Evolutionary conservation across 208 protist genomes (phyloP).

Genomic region (Crithidia acanthocephali): DNA sequence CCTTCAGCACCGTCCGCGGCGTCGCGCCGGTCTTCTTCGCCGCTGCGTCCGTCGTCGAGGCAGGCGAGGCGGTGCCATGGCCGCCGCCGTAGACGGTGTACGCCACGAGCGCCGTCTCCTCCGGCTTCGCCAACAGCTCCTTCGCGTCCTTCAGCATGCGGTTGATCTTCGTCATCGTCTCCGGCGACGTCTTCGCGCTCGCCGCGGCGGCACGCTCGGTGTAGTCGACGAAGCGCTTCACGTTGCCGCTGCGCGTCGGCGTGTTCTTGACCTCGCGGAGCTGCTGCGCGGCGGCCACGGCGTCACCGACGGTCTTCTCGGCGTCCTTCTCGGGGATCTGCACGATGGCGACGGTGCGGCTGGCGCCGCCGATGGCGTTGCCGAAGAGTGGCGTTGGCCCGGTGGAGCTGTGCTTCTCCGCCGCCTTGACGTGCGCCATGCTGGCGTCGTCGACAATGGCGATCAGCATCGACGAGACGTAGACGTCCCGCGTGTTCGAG

Average conservation of each 20-base stretch:
- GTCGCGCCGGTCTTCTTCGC: slow-evolving; percentile 10
- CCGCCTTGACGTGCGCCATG: slow-evolving; percentile 32
- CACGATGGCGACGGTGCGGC: slow-evolving; percentile 52
- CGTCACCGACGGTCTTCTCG: slow-evolving; percentile 28
- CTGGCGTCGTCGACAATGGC: slow-evolving; percentile 39
- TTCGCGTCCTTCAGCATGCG: slow-evolving; percentile 80
- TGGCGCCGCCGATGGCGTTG: slow-evolving; percentile 59
- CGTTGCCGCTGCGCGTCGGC: slow-evolving; percentile 76
- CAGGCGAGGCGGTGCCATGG: background rate
- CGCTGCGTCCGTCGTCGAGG: background rate
- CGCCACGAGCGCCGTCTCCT: slow-evolving; percentile 30
- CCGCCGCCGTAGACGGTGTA: slow-evolving; percentile 16
- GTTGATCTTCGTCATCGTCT: slow-evolving; percentile 51
- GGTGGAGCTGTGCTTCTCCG: slow-evolving; percentile 29
- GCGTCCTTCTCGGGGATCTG: slow-evolving; percentile 35
- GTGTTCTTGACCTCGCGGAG: slow-evolving; percentile 68
- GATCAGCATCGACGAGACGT: slow-evolving; percentile 48
- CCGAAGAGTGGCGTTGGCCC: slow-evolving; percentile 46
- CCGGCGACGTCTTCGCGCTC: slow-evolving; percentile 36
- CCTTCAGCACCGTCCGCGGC: slow-evolving; percentile 3
- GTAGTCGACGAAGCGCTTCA: slow-evolving; percentile 81
- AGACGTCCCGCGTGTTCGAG: slow-evolving; percentile 37
- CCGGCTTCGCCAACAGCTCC: slow-evolving; percentile 52
- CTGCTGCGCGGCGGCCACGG: slow-evolving; percentile 13
- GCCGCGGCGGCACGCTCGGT: slow-evolving; percentile 51